Base-by-base conservation (phyloP, 2,329 filamentous ascomycete species). In the Penicillium sp. region DNA sequence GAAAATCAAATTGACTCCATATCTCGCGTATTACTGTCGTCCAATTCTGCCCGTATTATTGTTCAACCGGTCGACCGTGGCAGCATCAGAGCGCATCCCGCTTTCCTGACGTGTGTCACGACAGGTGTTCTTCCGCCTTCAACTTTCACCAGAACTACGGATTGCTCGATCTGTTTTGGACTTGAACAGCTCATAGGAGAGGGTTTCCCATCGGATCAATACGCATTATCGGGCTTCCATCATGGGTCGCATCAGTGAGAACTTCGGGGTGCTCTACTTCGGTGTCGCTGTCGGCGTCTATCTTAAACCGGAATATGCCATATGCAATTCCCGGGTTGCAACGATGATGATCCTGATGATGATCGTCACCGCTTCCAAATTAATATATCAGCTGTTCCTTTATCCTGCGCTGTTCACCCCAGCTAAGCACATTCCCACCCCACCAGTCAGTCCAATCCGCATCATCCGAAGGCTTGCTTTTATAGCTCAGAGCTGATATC, bases 391-490 rank as follows among this genome's bases (percentile, higher is more conserved):
- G 24, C 63, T 81, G 0, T 45, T 85, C 9, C 60, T 87, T 41
- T 86, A 84, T 61, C 85, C 84, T 3, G 70, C 75, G 31, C 81
- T 77, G 54, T 72, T 87, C 54, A 84, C 79, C 36, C 83, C 83
- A 2, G 60, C 87, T 43, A 77, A 81, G 54, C 71, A 83, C 61
- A 65, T 88, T 29, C 84, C 84, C 4, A 70, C 74, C 12, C 80
- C 82, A 6, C 63, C 73, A 41, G 80, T 81, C 62, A 62, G 76
- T 65, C 24, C 24, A 26, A 21, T 1, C 31, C 15, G 26, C 6
- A 13, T 29, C 16, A 26, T 24, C n/a, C 9, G 9, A 16, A 7
- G 24, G 24, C 24, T 2, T 7, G 24, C 1, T 21, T 36, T 4
- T 12, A 21, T 39, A 4, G 2, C 13, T 44, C 2, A 21, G 15